Evolutionary conservation across 257 asterid species (phyloP).

Genomic region (Rhazya stricta): DNA sequence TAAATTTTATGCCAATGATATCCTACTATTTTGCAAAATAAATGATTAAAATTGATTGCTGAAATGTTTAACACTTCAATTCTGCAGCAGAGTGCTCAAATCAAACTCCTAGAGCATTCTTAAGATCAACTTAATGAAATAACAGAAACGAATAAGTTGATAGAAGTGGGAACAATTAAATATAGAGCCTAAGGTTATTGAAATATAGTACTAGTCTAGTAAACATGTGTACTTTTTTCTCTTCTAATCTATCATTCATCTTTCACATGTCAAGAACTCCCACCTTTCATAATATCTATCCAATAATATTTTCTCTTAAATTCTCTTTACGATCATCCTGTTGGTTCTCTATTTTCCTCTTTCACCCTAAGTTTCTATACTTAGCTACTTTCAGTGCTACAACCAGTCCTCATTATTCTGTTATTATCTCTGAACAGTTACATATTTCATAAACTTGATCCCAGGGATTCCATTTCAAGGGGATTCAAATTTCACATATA

Average conservation of each 20-base stretch:
- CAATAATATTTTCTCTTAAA: not conserved
- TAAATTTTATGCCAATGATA: too few relatives aligned
- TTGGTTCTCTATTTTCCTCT: not conserved
- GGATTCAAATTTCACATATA: not conserved
- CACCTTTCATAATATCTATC: not conserved
- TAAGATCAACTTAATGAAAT: too few relatives aligned
- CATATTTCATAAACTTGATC: not conserved
- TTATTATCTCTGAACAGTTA: not conserved
- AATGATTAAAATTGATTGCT: too few relatives aligned
- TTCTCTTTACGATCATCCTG: not conserved
- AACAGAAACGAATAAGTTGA: too few relatives aligned
- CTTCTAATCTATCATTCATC: not conserved
- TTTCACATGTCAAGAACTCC: not conserved
- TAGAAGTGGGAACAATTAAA: too few relatives aligned
- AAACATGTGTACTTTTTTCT: not conserved
- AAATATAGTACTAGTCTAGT: too few relatives aligned
- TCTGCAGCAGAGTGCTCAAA: too few relatives aligned
- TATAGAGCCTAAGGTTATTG: too few relatives aligned
- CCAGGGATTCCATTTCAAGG: not conserved
- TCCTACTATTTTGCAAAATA: too few relatives aligned
- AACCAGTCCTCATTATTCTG: not conserved
- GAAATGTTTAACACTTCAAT: too few relatives aligned
- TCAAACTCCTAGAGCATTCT: too few relatives aligned
- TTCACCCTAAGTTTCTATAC: not conserved
- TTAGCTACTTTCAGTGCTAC: not conserved